A percentile compares a stretch with the other conserved stretches of the same genome.
phyloP scores from a whole-genome alignment of 345 rosid genomes.

The Citrus sp. region DNA sequence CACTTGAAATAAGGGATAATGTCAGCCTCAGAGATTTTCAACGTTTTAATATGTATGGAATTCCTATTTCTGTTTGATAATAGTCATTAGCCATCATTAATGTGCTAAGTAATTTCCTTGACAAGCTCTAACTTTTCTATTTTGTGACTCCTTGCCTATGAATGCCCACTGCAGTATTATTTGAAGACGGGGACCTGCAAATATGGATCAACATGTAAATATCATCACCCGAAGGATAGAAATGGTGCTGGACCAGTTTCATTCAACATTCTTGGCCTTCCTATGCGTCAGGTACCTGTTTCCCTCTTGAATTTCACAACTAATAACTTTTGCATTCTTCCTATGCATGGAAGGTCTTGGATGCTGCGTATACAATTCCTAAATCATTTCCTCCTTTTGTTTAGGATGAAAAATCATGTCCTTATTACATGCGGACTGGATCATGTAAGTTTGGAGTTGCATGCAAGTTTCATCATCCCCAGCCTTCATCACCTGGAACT shows the following conservation, averaged over 20 bases:
- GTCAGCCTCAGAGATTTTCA: neutral
- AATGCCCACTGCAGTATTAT: constrained; percentile 49
- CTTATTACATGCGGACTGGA: constrained; percentile 76
- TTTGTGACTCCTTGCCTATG: neutral
- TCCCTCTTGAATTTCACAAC: neutral
- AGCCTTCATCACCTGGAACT: constrained; percentile 44
- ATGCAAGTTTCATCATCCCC: constrained; percentile 88
- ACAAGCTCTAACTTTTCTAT: neutral
- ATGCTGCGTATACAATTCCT: neutral
- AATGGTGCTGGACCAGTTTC: constrained; percentile 79
- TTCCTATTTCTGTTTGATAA: neutral
- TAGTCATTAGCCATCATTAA: neutral
- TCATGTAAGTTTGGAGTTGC: constrained; percentile 72
- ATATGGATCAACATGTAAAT: constrained; percentile 79
- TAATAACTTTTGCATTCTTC: neutral
- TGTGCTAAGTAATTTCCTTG: neutral
- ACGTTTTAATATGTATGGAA: neutral
- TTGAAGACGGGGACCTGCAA: constrained; percentile 86
- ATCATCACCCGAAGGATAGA: constrained; percentile 85
- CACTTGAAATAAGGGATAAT: neutral
- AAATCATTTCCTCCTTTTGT: neutral
- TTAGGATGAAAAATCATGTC: constrained; percentile 79
- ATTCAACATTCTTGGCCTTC: constrained; percentile 65
- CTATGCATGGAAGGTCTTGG: neutral
- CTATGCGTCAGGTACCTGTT: constrained; percentile 66